phyloP scores from a whole-genome alignment of 768 basidiomycete species.

The Russula virescens region DNA sequence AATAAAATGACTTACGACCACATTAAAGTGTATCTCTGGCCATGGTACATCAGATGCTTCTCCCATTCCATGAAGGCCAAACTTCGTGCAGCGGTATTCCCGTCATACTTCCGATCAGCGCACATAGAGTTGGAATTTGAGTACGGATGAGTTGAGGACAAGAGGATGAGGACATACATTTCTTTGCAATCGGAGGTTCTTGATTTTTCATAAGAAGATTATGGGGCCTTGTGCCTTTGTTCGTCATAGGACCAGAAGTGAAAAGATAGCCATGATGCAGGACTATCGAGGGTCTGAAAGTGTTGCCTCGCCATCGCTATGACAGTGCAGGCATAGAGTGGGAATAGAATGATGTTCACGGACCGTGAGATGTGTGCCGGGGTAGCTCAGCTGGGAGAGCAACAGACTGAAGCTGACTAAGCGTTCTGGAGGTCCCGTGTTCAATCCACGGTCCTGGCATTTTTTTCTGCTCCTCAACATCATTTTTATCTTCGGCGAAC shows the following conservation, averaged over 20 bases:
- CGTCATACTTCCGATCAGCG: background rate
- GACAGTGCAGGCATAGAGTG: no score
- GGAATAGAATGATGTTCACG: background rate
- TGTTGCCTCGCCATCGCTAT: no score
- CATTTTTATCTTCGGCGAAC: no score
- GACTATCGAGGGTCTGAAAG: no score
- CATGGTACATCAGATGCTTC: background rate
- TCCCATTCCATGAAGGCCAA: background rate
- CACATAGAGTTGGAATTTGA: background rate
- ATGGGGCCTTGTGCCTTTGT: background rate
- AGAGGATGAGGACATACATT: background rate
- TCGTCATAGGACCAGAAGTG: background rate
- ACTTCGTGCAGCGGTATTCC: background rate
- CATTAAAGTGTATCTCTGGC: background rate
- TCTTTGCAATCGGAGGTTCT: background rate
- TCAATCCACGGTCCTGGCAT: constrained; percentile 75
- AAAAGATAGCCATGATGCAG: background rate
- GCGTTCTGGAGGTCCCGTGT: constrained; percentile 69
- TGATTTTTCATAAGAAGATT: background rate
- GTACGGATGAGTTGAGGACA: background rate
- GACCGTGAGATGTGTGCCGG: constrained; percentile 13
- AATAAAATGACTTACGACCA: background rate
- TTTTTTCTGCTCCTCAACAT: constrained; percentile 25
- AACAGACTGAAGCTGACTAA: constrained; percentile 28
- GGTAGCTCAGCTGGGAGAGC: constrained; percentile 33